These are phyloP conservation scores for Knoxdaviesia capensis DNA, from an alignment of 2,329 filamentous ascomycete genomes.

Conservation along the genomic window DNA sequence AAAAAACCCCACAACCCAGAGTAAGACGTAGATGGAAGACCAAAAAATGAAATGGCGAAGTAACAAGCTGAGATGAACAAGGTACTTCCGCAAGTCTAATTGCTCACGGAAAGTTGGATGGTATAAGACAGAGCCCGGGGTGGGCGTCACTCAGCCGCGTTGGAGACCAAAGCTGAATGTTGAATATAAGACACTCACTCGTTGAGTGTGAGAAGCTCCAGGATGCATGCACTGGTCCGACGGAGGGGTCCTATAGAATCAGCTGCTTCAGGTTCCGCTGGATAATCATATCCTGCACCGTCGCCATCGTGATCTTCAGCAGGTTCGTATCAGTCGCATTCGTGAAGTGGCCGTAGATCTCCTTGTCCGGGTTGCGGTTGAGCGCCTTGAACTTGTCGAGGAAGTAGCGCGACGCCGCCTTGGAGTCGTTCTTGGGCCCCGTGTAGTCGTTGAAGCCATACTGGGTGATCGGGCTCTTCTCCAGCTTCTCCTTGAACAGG, in stretches of 20 bases:
- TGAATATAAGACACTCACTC: too few relatives aligned
- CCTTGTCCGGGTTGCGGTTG: conserved; percentile 46
- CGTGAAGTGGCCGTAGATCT: conserved; percentile 42
- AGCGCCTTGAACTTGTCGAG: conserved; percentile 62
- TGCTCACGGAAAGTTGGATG: too few relatives aligned
- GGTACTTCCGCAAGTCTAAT: too few relatives aligned
- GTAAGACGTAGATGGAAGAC: too few relatives aligned
- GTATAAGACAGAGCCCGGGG: too few relatives aligned
- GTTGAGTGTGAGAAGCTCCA: too few relatives aligned
- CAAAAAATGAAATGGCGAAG: too few relatives aligned
- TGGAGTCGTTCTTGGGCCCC: conserved; percentile 49
- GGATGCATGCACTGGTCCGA: too few relatives aligned
- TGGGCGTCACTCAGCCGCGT: too few relatives aligned
- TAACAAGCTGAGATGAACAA: too few relatives aligned
- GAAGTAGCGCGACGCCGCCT: conserved; percentile 62
- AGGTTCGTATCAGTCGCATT: conserved; percentile 50
- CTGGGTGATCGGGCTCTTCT: conserved; percentile 47
- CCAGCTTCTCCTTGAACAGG: conserved; percentile 60
- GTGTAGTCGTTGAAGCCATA: conserved; percentile 65
- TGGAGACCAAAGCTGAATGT: too few relatives aligned
- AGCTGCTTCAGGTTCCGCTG: conserved; percentile 66
- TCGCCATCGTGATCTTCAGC: conserved; percentile 70
- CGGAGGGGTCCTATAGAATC: conserved; percentile 36
- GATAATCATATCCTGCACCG: conserved; percentile 75
- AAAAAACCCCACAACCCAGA: too few relatives aligned